These are phyloP conservation scores for Auricularia auricula-judae DNA, from an alignment of 768 basidiomycete genomes.

Conservation along the genomic window DNA sequence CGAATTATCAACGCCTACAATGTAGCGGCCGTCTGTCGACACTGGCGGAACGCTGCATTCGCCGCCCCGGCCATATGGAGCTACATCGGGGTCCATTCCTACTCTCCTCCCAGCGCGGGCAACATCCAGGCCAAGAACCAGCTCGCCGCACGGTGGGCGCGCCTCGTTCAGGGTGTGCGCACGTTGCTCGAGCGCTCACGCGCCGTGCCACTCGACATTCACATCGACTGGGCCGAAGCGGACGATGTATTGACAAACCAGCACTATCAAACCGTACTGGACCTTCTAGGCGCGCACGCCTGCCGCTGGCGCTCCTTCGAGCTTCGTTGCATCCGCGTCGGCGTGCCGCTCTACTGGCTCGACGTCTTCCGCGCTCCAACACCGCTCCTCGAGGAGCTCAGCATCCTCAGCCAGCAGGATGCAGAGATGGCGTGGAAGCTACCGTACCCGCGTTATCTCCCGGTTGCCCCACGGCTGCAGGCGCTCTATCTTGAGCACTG, in stretches of 20 bases:
- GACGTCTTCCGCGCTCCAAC: constrained; percentile 1
- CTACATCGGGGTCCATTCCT: background rate
- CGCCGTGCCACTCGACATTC: background rate
- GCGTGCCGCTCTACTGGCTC: background rate
- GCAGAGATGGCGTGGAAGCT: background rate
- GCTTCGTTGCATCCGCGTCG: background rate
- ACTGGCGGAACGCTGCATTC: background rate
- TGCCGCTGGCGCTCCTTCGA: background rate
- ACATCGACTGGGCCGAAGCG: background rate
- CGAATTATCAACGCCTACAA: background rate
- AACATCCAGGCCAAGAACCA: background rate
- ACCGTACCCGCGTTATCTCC: background rate
- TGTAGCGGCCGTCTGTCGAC: background rate
- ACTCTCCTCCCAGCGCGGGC: background rate
- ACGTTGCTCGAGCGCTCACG: background rate
- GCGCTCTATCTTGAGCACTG: background rate
- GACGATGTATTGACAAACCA: background rate
- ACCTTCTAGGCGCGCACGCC: background rate
- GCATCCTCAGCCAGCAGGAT: background rate
- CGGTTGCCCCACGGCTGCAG: background rate
- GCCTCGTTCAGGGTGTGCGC: background rate
- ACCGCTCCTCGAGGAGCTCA: background rate
- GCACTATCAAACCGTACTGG: background rate
- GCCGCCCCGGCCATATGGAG: background rate
- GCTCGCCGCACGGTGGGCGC: background rate